Evolutionary conservation across 2,329 filamentous ascomycete genomes (phyloP).

Genomic region (Zasmidium angulare): DNA sequence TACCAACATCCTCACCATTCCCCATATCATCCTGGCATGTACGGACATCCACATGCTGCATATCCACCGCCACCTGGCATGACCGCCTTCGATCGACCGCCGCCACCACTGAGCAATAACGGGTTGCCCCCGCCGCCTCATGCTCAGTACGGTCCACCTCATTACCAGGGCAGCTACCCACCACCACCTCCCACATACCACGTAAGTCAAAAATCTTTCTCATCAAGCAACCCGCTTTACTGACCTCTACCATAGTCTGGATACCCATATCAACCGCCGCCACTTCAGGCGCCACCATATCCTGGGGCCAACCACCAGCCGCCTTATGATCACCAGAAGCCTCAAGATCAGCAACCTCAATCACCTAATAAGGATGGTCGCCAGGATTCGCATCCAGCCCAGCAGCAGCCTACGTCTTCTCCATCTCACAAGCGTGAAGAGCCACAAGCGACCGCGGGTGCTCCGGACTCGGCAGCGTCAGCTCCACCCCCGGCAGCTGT

Average conservation of each 20-base stretch:
- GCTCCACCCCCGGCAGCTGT: constrained; percentile 29
- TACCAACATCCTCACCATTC: constrained; percentile 31
- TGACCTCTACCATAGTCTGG: constrained; percentile 3
- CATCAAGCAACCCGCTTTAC: background rate
- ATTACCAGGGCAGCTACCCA: constrained; percentile 24
- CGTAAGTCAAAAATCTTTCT: constrained; percentile 5
- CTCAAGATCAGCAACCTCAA: constrained; percentile 19
- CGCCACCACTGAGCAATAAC: constrained; percentile 37
- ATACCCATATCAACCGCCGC: constrained; percentile 22
- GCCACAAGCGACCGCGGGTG: constrained; percentile 34
- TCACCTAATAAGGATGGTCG: constrained; percentile 14
- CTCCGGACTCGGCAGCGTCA: constrained; percentile 4
- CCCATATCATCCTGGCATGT: constrained; percentile 29
- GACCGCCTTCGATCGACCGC: constrained; percentile 41
- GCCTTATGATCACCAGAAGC: constrained; percentile 11
- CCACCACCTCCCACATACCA: constrained; percentile 26
- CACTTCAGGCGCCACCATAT: constrained; percentile 21
- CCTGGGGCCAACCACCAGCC: constrained; percentile 10
- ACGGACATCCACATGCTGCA: constrained; percentile 34
- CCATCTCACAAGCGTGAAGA: constrained; percentile 10
- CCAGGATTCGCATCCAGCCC: constrained; percentile 5
- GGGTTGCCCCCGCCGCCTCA: constrained; percentile 39
- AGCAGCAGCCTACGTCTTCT: constrained; percentile 14
- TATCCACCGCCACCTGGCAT: constrained; percentile 24
- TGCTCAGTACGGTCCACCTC: constrained; percentile 33